These are phyloP conservation scores for Colletotrichum shisoi DNA, from an alignment of 2,329 filamentous ascomycete species.

Conservation along the genomic window DNA sequence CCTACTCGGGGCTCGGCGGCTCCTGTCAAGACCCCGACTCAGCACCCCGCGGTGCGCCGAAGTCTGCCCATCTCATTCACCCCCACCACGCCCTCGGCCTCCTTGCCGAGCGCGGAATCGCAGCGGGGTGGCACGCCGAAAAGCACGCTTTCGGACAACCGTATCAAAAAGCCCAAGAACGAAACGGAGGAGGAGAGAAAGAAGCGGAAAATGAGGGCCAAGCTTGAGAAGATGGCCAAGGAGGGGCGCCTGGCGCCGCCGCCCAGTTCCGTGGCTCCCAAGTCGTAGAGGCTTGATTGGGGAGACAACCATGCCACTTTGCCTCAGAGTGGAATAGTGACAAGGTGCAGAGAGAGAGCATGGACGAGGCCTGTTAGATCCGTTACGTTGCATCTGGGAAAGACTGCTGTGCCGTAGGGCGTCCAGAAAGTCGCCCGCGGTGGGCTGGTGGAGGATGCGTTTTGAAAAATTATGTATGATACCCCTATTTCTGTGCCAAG, in stretches of 20 bases:
- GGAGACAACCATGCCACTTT: not conserved
- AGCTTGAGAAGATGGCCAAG: constrained; percentile 23
- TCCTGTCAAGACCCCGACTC: not conserved
- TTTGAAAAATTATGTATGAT: not conserved
- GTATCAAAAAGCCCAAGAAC: constrained; percentile 34
- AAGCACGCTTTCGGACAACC: constrained; percentile 13
- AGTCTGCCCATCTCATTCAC: constrained; percentile 19
- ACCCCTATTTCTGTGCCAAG: constrained; percentile 2
- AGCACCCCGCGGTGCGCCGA: constrained; percentile 16
- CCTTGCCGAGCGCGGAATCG: not conserved
- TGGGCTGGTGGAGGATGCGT: not conserved
- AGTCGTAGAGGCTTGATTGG: not conserved
- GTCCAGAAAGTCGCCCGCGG: not conserved
- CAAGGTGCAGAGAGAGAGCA: not conserved
- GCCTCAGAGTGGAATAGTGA: not conserved
- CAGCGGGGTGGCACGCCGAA: not conserved
- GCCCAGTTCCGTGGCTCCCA: constrained; percentile 17
- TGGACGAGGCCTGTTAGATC: not conserved
- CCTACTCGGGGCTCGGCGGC: constrained; percentile 1
- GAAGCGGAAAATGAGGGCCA: constrained; percentile 8
- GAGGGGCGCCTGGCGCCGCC: constrained; percentile 24
- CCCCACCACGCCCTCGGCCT: constrained; percentile 8
- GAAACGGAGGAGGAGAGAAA: constrained; percentile 19
- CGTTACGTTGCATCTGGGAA: not conserved
- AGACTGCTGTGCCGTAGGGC: not conserved